A percentile compares a stretch with the other conserved stretches of the same genome.
Conservation (phyloP, 345 rosid species). For the Pseudoturritis turrita region DNA sequence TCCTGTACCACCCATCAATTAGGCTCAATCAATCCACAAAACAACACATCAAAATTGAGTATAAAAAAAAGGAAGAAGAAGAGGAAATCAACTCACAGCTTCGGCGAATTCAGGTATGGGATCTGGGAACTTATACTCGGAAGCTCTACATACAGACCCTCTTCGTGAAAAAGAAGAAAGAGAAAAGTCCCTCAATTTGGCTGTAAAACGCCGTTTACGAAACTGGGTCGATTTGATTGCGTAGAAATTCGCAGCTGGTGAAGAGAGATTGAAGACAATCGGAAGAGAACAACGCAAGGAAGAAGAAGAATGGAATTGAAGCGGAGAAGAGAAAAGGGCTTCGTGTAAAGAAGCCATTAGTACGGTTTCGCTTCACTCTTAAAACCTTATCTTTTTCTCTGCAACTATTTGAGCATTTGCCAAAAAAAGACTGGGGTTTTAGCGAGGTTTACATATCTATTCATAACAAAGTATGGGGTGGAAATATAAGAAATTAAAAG, state of each 20-base stretch:
- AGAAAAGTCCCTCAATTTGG: slow-evolving; percentile 14
- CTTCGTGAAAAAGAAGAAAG: slow-evolving; percentile 14
- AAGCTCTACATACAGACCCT: slow-evolving; percentile 49
- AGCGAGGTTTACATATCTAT: slow-evolving; percentile 6
- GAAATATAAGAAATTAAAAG: background rate
- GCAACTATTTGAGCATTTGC: background rate
- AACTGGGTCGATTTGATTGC: slow-evolving; percentile 8
- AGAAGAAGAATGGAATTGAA: slow-evolving; percentile 7
- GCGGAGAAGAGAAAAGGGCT: slow-evolving; percentile 25
- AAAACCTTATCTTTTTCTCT: slow-evolving; percentile 18
- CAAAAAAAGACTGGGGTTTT: slow-evolving; percentile 8
- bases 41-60: background rate
- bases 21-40: background rate
- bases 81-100: slow-evolving; percentile 41
- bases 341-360: slow-evolving; percentile 40
- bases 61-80: background rate
- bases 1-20: slow-evolving; percentile 43
- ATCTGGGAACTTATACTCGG: slow-evolving; percentile 80
- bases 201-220: slow-evolving; percentile 6
- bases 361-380: background rate
- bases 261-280: slow-evolving; percentile 8
- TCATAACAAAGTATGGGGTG: too few species aligned
- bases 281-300: slow-evolving; percentile 20
- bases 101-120: slow-evolving; percentile 90
- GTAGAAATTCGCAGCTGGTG: background rate